A percentile compares a stretch with the other conserved stretches of the same genome.
These are phyloP conservation scores for Fistulinella cinereoalba DNA, from an alignment of 1,284 basidiomycete genomes.

Conservation along the genomic window DNA sequence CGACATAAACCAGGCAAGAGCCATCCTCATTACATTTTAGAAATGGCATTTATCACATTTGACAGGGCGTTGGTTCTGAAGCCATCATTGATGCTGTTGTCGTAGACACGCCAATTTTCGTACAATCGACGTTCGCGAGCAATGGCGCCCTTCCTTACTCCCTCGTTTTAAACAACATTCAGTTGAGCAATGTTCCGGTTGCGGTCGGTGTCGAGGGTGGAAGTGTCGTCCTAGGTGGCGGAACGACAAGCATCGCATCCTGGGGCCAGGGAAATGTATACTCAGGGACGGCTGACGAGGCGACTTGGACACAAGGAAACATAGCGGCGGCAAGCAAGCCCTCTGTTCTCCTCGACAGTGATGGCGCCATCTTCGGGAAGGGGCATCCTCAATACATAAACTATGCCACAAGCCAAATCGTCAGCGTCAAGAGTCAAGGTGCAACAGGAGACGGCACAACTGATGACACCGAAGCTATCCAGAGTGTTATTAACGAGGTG, in stretches of 20 bases:
- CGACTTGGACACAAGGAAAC: constrained; percentile 28
- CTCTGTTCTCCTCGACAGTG: constrained; percentile 39
- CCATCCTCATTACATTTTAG: no score
- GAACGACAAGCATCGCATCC: constrained; percentile 42
- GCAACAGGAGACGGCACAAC: constrained; percentile 56
- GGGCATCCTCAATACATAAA: constrained; percentile 48
- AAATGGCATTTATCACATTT: background rate
- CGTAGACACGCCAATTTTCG: constrained; percentile 33
- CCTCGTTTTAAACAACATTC: constrained; percentile 43
- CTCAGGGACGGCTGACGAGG: constrained; percentile 37
- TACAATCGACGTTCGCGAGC: constrained; percentile 33
- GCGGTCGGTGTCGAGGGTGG: constrained; percentile 45
- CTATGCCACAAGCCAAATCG: constrained; percentile 43
- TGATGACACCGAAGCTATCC: constrained; percentile 55
- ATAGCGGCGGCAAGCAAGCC: constrained; percentile 40
- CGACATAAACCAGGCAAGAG: no score
- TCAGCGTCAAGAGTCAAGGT: constrained; percentile 51
- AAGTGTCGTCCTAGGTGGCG: constrained; percentile 29
- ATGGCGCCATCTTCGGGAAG: constrained; percentile 47
- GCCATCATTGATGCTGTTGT: constrained; percentile 49
- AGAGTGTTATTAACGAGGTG: constrained; percentile 42
- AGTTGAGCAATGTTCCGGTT: constrained; percentile 39
- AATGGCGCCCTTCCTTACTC: constrained; percentile 34
- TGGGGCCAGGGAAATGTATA: constrained; percentile 53
- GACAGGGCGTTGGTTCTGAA: constrained; percentile 42